Percentiles rank a stretch among this genome's conserved stretches.
Conservation (phyloP, 257 asterid genomes). For the Parsonsia alboflavescens region DNA sequence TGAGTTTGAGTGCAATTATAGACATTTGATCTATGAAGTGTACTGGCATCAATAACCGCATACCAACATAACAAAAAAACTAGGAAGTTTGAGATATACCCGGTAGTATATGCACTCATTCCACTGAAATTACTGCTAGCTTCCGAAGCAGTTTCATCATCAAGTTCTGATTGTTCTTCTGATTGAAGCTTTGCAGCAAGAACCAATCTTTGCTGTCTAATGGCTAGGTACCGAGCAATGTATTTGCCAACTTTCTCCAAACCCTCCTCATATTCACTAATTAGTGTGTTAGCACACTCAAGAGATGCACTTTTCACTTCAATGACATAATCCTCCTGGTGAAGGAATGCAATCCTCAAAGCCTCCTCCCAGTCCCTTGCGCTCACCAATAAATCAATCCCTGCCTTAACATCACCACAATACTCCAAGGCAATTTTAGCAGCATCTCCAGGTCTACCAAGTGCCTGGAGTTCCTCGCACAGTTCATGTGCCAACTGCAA, state of each 20-base stretch:
- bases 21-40: background rate
- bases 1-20: background rate
- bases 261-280: slow-evolving; percentile 74
- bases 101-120: slow-evolving; percentile 95
- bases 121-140: slow-evolving; percentile 93
- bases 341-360: slow-evolving; percentile 68
- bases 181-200: slow-evolving; percentile 86
- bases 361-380: slow-evolving; percentile 99
- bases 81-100: slow-evolving; percentile 41
- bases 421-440: slow-evolving; percentile 84
- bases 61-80: background rate
- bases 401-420: slow-evolving; percentile 62
- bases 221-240: slow-evolving; percentile 77
- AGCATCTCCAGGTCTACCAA: slow-evolving; percentile 89
- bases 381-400: slow-evolving; percentile 55
- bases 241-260: slow-evolving; percentile 91
- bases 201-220: slow-evolving; percentile 81
- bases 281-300: slow-evolving; percentile 65
- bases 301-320: slow-evolving; percentile 68
- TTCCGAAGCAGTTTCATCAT: slow-evolving; percentile 92
- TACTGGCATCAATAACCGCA: background rate
- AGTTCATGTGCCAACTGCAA: slow-evolving; percentile 83
- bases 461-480: slow-evolving; percentile 83
- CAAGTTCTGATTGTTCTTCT: slow-evolving; percentile 58
- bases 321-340: slow-evolving; percentile 56